Base-by-base conservation (phyloP, 768 basidiomycete genomes). In the Tylopilus felleus region DNA sequence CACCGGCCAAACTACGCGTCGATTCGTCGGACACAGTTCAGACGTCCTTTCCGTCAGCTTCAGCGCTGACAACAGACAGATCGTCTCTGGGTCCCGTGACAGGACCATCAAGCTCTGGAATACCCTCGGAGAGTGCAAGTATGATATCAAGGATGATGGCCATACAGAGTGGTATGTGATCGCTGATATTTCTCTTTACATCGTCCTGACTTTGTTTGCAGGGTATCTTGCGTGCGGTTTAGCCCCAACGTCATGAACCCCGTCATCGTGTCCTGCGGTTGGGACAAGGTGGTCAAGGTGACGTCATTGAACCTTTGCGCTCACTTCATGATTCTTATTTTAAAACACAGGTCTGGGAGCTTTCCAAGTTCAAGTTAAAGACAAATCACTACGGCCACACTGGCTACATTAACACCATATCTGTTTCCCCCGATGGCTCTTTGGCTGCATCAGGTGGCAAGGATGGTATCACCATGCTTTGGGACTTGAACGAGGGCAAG, bases 281-380 rank as follows among this genome's bases (percentile, higher is more conserved):
- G 97, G 97, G 97, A 99, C 81, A 98, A 98, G 81, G 93, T 98
- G 59, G 97, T 99, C 73, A 99, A 99, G 86, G 97, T 96, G 62
- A 75, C 85, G 25, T 27, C 27, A 68, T 14, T 49, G 38, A 16
- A 16, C 19, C 44, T 42, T 51, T 61, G 17, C 29, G 16, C 36
- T 25, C 9, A 5, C 5, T 21, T 39, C 21, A 0, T 16, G 56
- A 61, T 39, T 49, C 65, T 57, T 31, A 59, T 40, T 31, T 10
- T 72, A 75, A 73, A n/a, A 71, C 71, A 72, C 66, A 99, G 96
- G 97, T 99, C 64, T 99, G 97, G 97, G 97, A 99, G 74, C 88
- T 98, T 57, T 91, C 91, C 73, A 97, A 98, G 77, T 98, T 98
- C 87, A 98, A 99, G 80, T 84, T 99, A 73, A 93, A 94, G 84